phyloP scores from a whole-genome alignment of 208 protist species.

The Trichomonas gallinae region DNA sequence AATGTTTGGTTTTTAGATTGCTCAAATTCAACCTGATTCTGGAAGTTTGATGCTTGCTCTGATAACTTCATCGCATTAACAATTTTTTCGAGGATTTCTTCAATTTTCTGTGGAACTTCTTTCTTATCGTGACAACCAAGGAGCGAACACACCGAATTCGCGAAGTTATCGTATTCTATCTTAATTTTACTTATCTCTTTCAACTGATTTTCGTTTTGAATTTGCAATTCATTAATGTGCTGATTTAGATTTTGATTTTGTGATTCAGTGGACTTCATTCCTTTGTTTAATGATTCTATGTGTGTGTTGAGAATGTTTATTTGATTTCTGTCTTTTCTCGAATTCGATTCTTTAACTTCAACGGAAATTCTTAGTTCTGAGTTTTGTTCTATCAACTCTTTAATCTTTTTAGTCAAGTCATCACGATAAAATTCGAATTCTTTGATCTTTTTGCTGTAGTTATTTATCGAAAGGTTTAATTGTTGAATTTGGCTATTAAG shows the following conservation, averaged over 20 bases:
- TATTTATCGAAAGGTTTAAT: background rate
- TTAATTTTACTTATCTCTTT: background rate
- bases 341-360: background rate
- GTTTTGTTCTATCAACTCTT: background rate
- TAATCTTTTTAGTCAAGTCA: background rate
- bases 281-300: background rate
- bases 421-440: background rate
- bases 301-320: background rate
- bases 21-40: background rate
- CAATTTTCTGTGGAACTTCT: background rate
- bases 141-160: background rate
- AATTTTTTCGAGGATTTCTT: background rate
- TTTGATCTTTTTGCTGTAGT: background rate
- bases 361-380: background rate
- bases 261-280: background rate
- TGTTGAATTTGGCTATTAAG: background rate
- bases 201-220: background rate
- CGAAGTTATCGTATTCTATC: background rate
- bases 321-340: background rate
- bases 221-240: background rate
- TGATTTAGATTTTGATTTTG: background rate
- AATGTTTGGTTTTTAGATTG: background rate
- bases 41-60: background rate
- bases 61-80: background rate
- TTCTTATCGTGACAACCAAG: background rate